These are phyloP conservation scores for Zymoseptoria crescenta DNA, from an alignment of 2,329 filamentous ascomycete genomes.

Conservation along the genomic window DNA sequence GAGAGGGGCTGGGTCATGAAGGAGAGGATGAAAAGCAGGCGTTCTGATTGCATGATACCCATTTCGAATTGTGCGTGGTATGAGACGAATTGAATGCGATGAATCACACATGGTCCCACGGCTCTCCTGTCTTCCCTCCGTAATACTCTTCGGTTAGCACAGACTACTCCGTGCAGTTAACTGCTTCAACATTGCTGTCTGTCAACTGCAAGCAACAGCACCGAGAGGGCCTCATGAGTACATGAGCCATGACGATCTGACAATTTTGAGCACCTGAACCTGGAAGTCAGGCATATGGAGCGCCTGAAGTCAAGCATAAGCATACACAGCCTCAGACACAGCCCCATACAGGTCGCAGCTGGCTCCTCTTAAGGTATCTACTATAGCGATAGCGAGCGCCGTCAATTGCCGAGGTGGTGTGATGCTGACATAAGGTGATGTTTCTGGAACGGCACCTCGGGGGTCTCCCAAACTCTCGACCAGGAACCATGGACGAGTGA, in stretches of 20 bases:
- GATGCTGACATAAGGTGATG: background rate
- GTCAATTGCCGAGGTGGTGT: background rate
- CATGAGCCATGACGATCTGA: too few species aligned
- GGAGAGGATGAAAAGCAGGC: background rate
- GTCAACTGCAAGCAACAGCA: too few species aligned
- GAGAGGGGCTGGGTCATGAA: background rate
- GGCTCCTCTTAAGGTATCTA: too few species aligned
- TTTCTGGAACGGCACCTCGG: background rate
- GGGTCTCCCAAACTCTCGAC: background rate
- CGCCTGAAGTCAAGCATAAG: too few species aligned
- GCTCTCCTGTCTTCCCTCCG: background rate
- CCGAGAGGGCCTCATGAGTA: too few species aligned
- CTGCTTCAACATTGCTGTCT: too few species aligned
- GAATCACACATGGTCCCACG: background rate
- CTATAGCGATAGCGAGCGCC: too few species aligned
- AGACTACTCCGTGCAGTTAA: background rate
- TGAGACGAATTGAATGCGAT: background rate
- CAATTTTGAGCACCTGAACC: too few species aligned
- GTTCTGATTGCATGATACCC: background rate
- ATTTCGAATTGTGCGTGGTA: background rate
- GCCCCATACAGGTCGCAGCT: too few species aligned
- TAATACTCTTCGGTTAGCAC: background rate
- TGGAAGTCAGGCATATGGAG: too few species aligned
- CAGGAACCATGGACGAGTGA: background rate
- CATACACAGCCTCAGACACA: too few species aligned